phyloP scores from a whole-genome alignment of 441 rosid species.

The Lepidium campestre region DNA sequence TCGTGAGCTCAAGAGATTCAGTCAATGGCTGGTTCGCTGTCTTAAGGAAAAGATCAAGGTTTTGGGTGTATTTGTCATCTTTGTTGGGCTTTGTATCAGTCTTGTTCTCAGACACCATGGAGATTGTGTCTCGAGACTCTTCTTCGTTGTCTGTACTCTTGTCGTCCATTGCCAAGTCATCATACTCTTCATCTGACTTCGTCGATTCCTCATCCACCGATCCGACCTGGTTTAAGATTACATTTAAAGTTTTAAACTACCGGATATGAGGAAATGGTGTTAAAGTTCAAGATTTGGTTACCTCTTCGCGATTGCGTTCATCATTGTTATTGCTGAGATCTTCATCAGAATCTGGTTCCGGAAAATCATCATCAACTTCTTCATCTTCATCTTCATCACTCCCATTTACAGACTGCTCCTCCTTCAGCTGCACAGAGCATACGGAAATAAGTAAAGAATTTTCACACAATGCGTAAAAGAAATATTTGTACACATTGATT shows the following conservation, averaged over 20 bases:
- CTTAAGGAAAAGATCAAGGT: slow-evolving; percentile 50
- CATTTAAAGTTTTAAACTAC: neutral
- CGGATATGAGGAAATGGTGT: neutral
- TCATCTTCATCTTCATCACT: slow-evolving; percentile 75
- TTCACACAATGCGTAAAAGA: neutral
- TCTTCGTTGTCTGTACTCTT: slow-evolving; percentile 56
- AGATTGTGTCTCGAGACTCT: slow-evolving; percentile 31
- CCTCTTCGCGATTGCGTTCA: slow-evolving; percentile 65
- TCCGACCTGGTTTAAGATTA: slow-evolving; percentile 51
- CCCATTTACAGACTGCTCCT: slow-evolving; percentile 80
- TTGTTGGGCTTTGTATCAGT: slow-evolving; percentile 8
- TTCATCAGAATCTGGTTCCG: slow-evolving; percentile 76
- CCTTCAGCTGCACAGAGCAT: slow-evolving; percentile 53
- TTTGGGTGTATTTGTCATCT: slow-evolving; percentile 49
- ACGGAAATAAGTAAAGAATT: neutral
- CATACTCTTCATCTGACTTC: slow-evolving; percentile 93
- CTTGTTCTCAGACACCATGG: slow-evolving; percentile 20
- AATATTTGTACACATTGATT: neutral
- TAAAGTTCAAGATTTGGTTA: slow-evolving; percentile 16
- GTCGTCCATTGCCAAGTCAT: slow-evolving; percentile 88
- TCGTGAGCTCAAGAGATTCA: slow-evolving; percentile 34
- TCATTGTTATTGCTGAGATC: slow-evolving; percentile 58
- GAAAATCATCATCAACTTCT: slow-evolving; percentile 49
- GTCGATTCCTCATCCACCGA: slow-evolving; percentile 93
- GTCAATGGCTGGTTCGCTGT: slow-evolving; percentile 44